Evolutionary conservation across 2,329 filamentous ascomycete species (phyloP), one percentile per base, ranked within the genome.

Genomic region (Penicillium sp.): DNA sequence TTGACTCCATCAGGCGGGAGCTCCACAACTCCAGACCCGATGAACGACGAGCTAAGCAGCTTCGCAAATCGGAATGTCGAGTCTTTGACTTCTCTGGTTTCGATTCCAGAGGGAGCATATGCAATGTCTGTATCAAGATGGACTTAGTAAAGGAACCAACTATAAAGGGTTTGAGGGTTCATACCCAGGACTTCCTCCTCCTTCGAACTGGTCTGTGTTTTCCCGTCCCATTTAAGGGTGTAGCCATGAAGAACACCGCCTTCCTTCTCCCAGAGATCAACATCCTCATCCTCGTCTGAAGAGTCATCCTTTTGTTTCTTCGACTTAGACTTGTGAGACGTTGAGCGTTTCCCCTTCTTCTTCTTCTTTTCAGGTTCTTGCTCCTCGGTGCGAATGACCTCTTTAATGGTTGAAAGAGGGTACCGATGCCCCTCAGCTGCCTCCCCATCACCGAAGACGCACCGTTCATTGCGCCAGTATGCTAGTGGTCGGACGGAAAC

Each of bases 21-120:
- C 68, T 97, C 93, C 38, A 99, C 90, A 51, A 97, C 84, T 16
- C 94, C 94, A 10, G 89, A 88, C 34, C 92, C 92, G 73, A 97
- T 91, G 74, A 96, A 97, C 0, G 89, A 86, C 60, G 90, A 80
- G 29, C 87, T 90, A 56, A 95, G 83, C 59, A 93, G 89, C 78
- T 97, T 97, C 34, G 90, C 90, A 71, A 96, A 97, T 55, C 85
- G 84, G 81, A 97, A 97, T 4, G 85, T 86, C 19, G 88, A 87
- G 68, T 82, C 81, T 53, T 82, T 79, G 9, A 86, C 84, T 57
- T 85, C 81, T 53, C 78, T 77, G 0, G 83, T 84, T 58, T 83
- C 72, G 52, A 88, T 84, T 8, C 82, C 80, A 52, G 79, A 77
- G 8, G 80, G 73, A 5, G 84, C 79, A 72, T 84, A 87, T 47